Evolutionary conservation across 2,329 filamentous ascomycete genomes (phyloP), one percentile per base, ranked within the genome.

Genomic region (Hirsutella rhossiliensis): DNA sequence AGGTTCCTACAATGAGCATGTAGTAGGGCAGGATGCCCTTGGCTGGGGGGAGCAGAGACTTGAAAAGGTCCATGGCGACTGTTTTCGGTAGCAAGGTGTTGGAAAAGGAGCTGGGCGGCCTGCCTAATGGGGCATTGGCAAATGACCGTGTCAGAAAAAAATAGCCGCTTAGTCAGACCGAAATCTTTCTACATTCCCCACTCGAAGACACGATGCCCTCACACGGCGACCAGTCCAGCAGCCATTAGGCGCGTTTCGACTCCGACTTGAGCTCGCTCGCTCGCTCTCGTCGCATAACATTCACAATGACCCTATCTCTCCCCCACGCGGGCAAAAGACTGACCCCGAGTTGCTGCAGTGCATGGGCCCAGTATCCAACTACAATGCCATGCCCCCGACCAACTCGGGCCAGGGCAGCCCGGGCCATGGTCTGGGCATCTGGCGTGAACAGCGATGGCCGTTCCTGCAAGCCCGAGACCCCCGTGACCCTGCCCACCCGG

Each of bases 1-100:
- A 41, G 36, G 36, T 11, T 27, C 18, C 20, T 63, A 78, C 75
- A 40, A 75, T 55, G 44, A 77, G 62, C 60, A 80, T 74, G 55
- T 78, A 79, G 52, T 76, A 77, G 20, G 76, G 76, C 45, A 80
- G 54, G 47, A 73, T 64, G 47, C 76, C 76, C 55, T 76, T 67
- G 40, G 68, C 65, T 2, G 61, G 57, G 4, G 75, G 73, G 23
- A 74, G 67, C 40, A 68, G 62, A 19, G 61, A 55, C 45, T 63
- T 58, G 44, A 76, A 36, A 2, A 60, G 48, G 31, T 73, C 70
- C 71, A 78, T 75, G 43, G 41, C 17, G 17, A 17, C 34, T 37
- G 34, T 27, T 27, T 5, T 7, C 6, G 23, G 23, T 7, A 27
- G 5, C 23, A n/a, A n/a, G n/a, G n/a, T n/a, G n/a, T n/a, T n/a